Evolutionary conservation across 345 rosid species (phyloP), one percentile per base, ranked within the genome.

Genomic region (Brassica carinata): DNA sequence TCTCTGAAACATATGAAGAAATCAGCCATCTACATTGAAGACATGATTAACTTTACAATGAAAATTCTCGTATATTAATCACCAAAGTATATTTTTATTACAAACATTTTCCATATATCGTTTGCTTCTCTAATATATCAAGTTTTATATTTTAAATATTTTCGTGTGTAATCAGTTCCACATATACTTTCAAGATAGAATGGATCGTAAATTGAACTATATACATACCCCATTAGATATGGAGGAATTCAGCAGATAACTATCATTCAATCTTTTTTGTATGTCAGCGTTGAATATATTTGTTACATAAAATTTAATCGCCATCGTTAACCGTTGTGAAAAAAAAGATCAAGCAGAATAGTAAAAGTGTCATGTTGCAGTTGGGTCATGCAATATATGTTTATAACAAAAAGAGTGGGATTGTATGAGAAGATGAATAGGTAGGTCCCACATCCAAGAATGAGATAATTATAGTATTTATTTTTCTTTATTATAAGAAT

Each of bases 331-430:
- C 36, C 15, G 6, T 45, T 26, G 45, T 14, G 7, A 27, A 45
- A 9, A 27, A 48, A 55, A 17, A 55, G 11, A 64, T 64, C 67
- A 64, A 30, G 34, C 2, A 30, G 36, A 64, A 17, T 26, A 27
- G 53, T 61, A 15, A 34, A 55, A 67, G 79, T 67, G 40, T 76
- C 18, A 5, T 9, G 18, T 67, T 67, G 31, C 65, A 11, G 76
- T 71, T 71, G 34, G 29, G 38, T 64, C 81, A 78, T 78, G 81
- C 63, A 7, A 79, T 72, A 27, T 58, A 9, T 72, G 77, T 66
- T 79, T 79, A 72, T 79, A 23, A 36, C 59, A 71, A 77, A 71
- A 71, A 77, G 48, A 77, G 38, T 7, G n/a, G 5, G 23, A n/a
- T 64, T 62, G 72, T 19, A 17, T 23, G 38, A 45, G 38, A 69